These are phyloP conservation scores for Ramaria sp. DNA, from an alignment of 768 basidiomycete species.

Conservation along the genomic window DNA sequence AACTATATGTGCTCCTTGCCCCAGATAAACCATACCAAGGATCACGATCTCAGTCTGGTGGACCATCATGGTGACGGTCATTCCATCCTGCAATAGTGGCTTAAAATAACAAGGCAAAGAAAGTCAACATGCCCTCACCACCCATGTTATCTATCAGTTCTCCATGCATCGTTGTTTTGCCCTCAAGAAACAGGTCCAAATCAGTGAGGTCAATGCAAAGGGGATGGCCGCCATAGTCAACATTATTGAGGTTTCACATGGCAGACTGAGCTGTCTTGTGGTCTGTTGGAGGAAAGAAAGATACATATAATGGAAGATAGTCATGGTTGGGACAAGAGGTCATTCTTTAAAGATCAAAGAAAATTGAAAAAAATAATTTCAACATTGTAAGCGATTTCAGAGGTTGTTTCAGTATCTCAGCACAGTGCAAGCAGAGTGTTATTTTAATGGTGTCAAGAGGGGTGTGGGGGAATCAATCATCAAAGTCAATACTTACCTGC, in stretches of 20 bases:
- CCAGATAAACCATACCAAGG: conserved; percentile 13
- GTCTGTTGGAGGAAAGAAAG: conserved; percentile 31
- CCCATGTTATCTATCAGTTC: conserved; percentile 63
- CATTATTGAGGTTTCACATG: conserved; percentile 90
- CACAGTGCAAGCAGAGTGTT: neutral
- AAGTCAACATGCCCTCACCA: neutral
- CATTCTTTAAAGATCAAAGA: neutral
- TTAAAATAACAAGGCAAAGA: neutral
- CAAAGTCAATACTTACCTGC: conserved; percentile 37
- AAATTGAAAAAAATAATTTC: neutral
- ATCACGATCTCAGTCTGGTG: conserved; percentile 31
- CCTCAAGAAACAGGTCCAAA: conserved; percentile 85
- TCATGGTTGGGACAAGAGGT: conserved; percentile 22
- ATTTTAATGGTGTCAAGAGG: neutral
- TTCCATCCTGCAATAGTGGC: conserved; percentile 22
- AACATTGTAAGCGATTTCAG: no score
- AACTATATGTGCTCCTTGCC: neutral
- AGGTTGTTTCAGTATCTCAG: no score
- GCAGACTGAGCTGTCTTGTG: conserved; percentile 94
- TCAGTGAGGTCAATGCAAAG: conserved; percentile 92
- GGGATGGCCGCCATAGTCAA: conserved; percentile 84
- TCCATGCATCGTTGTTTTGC: conserved; percentile 79
- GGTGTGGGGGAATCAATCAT: conserved; percentile 16
- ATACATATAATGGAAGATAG: neutral
- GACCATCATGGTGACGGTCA: conserved; percentile 48